A percentile compares a stretch with the other conserved stretches of the same genome.
Evolutionary conservation across 2,329 filamentous ascomycete species (phyloP).

Genomic region (Kalaharituber pfeilii): DNA sequence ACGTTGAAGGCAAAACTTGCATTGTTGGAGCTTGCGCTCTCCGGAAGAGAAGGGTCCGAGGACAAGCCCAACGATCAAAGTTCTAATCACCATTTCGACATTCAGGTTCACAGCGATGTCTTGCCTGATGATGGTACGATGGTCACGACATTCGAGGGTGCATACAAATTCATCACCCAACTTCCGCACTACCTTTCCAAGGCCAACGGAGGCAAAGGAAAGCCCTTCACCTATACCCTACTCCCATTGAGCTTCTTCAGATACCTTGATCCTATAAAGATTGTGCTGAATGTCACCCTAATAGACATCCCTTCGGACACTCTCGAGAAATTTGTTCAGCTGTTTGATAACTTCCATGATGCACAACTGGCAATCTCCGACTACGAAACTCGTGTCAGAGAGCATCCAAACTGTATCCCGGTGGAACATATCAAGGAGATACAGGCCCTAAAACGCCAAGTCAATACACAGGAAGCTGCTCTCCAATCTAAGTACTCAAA

Average conservation of each 20-base stretch:
- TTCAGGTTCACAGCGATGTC: conserved; percentile 18
- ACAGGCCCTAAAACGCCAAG: neutral
- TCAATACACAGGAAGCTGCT: neutral
- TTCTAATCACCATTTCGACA: conserved; percentile 1
- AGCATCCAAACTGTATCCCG: conserved; percentile 14
- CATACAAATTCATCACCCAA: conserved; percentile 17
- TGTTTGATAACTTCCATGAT: conserved; percentile 17
- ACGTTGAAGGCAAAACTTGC: conserved; percentile 2
- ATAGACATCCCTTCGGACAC: conserved; percentile 8
- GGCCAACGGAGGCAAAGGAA: conserved; percentile 20
- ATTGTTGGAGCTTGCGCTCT: neutral
- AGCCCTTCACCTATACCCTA: conserved; percentile 20
- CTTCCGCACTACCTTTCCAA: conserved; percentile 16
- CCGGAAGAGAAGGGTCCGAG: neutral
- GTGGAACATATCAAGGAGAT: conserved; percentile 13
- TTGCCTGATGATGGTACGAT: conserved; percentile 11
- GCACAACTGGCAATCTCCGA: conserved; percentile 14
- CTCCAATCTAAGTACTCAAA: conserved; percentile 10
- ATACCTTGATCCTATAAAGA: too few species aligned
- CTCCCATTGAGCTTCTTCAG: too few species aligned
- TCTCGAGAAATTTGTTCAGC: conserved; percentile 14
- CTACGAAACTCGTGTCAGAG: conserved; percentile 13
- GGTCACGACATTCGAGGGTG: conserved; percentile 15
- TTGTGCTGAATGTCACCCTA: neutral
- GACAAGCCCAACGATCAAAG: neutral